These are phyloP conservation scores for Mortierella antarctica DNA, from an alignment of 192 early-diverging fungal species.

Conservation along the genomic window DNA sequence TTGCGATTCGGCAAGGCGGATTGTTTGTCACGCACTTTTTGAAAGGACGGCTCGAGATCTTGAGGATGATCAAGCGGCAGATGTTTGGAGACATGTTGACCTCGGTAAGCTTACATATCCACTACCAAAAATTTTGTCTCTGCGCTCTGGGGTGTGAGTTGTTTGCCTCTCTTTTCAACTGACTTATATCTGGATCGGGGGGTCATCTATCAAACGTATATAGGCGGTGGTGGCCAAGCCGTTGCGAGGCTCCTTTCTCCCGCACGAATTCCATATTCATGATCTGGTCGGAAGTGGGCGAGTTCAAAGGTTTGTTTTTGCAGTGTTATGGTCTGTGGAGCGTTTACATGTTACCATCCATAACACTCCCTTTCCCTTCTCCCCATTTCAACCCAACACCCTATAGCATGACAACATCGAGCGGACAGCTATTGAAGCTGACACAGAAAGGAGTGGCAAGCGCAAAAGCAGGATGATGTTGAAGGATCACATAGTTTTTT, in stretches of 20 bases:
- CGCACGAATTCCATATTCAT: conserved; percentile 58
- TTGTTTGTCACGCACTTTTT: conserved; percentile 55
- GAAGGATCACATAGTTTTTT: neutral
- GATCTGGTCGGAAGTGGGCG: conserved; percentile 63
- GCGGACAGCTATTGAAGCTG: conserved; percentile 57
- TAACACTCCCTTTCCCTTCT: neutral
- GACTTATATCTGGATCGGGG: neutral
- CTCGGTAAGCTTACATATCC: conserved; percentile 23
- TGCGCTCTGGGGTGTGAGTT: neutral
- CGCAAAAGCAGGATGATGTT: conserved; percentile 24
- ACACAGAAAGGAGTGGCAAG: conserved; percentile 57
- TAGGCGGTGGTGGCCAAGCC: conserved; percentile 53
- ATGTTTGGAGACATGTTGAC: conserved; percentile 58
- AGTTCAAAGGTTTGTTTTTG: conserved; percentile 50
- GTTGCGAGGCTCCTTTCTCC: conserved; percentile 48
- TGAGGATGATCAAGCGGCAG: conserved; percentile 55
- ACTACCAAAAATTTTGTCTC: neutral
- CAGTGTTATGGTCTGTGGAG: neutral
- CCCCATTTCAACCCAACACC: neutral
- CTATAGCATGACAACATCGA: conserved; percentile 45
- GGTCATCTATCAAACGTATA: neutral
- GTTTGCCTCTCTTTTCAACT: too few relatives aligned
- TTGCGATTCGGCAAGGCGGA: conserved; percentile 55
- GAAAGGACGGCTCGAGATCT: conserved; percentile 57
- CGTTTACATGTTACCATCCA: neutral